Conservation (phyloP, 331 rosid species). For the Ulmus americana region DNA sequence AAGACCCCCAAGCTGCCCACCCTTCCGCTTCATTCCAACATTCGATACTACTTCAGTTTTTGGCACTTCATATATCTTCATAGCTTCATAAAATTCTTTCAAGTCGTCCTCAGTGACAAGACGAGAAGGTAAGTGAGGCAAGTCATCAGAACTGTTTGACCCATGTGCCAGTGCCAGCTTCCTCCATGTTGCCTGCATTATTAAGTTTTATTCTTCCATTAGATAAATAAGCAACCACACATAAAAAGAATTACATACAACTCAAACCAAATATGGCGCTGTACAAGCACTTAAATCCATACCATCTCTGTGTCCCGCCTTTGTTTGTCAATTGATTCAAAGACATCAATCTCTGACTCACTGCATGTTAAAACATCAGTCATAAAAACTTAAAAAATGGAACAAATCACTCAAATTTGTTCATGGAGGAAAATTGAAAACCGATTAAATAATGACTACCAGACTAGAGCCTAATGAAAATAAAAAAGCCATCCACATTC, state of each 20-base stretch:
- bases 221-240: slow-evolving; percentile 7
- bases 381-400: background rate
- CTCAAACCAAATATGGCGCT: slow-evolving; percentile 10
- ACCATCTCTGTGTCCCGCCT: slow-evolving; percentile 79
- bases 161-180: slow-evolving; percentile 50
- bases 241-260: slow-evolving; percentile 6
- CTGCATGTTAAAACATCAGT: slow-evolving; percentile 42
- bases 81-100: slow-evolving; percentile 72
- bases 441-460: no score
- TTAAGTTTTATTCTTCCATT: slow-evolving; percentile 8
- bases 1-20: slow-evolving; percentile 59
- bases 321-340: slow-evolving; percentile 79
- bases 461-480: background rate
- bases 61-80: slow-evolving; percentile 75
- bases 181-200: slow-evolving; percentile 76
- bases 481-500: slow-evolving; percentile 16
- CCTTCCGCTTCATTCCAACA: slow-evolving; percentile 67
- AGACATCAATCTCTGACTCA: slow-evolving; percentile 88
- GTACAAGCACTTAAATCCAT: slow-evolving; percentile 26
- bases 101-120: slow-evolving; percentile 87
- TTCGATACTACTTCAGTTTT: slow-evolving; percentile 44
- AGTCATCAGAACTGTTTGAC: slow-evolving; percentile 39
- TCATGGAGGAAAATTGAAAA: no score
- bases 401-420: no score
- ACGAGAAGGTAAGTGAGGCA: slow-evolving; percentile 66